These are phyloP conservation scores for Komagataella ulmi DNA, from an alignment of 805 yeast species.

Conservation along the genomic window DNA sequence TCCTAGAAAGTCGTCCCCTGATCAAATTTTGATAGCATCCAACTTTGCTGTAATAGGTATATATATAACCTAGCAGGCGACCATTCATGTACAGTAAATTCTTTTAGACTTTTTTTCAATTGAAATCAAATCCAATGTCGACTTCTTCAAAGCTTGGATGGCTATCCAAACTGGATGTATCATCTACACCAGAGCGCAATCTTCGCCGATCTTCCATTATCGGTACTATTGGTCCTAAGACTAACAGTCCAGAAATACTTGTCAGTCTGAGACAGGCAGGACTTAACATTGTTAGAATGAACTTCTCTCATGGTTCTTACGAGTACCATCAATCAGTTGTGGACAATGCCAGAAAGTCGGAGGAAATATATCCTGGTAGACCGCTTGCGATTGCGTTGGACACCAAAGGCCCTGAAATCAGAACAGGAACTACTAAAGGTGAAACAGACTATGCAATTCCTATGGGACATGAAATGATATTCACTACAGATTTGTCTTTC, in stretches of 20 bases:
- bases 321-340: conserved; percentile 95
- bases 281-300: conserved; percentile 95
- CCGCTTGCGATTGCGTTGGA: conserved; percentile 97
- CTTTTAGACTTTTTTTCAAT: no score
- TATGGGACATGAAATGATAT: conserved; percentile 81
- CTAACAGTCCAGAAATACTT: conserved; percentile 78
- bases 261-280: conserved; percentile 92
- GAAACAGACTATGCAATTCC: conserved; percentile 73
- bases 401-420: conserved; percentile 99
- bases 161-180: conserved; percentile 68
- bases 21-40: not conserved
- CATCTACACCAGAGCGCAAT: conserved; percentile 62
- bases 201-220: conserved; percentile 92
- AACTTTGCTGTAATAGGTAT: not conserved
- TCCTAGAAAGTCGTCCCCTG: not conserved
- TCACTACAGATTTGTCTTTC: conserved; percentile 83
- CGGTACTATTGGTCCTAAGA: conserved; percentile 98
- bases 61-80: not conserved
- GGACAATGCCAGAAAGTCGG: conserved; percentile 94
- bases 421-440: conserved; percentile 89
- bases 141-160: conserved; percentile 47
- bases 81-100: not conserved
- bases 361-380: conserved; percentile 82
- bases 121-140: conserved; percentile 14
- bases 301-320: conserved; percentile 96